Evolutionary conservation across 352 stramenopile species (phyloP), one percentile per base, ranked within the genome.

Genomic region (Blastocystis sp.): DNA sequence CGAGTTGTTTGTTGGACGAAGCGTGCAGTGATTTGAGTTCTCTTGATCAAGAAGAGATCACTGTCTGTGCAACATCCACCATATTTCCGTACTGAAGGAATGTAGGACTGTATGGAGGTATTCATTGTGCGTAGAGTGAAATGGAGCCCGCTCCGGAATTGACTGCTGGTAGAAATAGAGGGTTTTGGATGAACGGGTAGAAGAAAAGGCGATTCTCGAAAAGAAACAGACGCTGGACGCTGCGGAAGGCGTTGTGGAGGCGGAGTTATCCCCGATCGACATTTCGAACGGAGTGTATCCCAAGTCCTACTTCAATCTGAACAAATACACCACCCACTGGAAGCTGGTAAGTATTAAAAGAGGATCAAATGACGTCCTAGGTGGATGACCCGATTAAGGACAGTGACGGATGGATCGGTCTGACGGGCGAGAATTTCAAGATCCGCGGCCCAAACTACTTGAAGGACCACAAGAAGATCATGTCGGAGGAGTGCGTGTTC

Each of bases 381-480:
- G 23, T 5, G 5, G 65, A 76, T n/a, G 65, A 76, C 52, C 65
- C 65, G 43, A 38, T 76, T 9, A 76, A 81, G 11, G 71, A 40
- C 40, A 21, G 62, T 14, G 53, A 81, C 62, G 62, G 71, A 64
- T 81, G 71, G 71, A 81, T 64, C 17, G 53, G 60, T 64, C 41
- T 81, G 53, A 69, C 53, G 21, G 71, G 71, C 40, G 53, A 64
- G 53, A 69, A 69, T 40, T 81, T 81, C 43, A 81, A 81, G 60
- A 69, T 81, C 28, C 53, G 71, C 23, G 71, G 71, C 0, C 53
- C 53, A 0, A 81, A 81, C 41, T 81, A 81, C 52, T 53, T 81
- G 10, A 81, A 81, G 38, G 71, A 81, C 34, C 28, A 43, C 38
- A 81, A 81, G 43, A 81, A 81, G 71, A 69, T 81, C 52, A 64